Conservation (phyloP, 495 filamentous ascomycete species). For the Staphylotrichum tortipilum region DNA sequence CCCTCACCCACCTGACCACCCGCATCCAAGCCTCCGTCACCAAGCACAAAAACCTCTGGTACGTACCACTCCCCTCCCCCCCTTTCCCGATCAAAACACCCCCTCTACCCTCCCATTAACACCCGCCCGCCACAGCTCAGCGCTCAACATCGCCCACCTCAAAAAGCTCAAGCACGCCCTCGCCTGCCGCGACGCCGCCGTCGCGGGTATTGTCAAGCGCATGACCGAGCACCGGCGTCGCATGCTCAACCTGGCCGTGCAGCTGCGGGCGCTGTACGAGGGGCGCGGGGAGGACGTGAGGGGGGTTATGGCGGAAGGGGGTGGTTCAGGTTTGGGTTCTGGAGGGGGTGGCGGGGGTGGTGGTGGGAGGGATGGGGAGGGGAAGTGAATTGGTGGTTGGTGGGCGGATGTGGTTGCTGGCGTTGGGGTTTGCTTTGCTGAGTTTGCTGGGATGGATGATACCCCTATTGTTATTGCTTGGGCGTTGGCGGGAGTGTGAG, state of each 20-base stretch:
- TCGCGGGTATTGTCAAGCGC: slow-evolving; percentile 12
- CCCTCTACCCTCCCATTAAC: neutral
- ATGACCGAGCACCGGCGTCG: slow-evolving; percentile 17
- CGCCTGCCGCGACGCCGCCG: slow-evolving; percentile 16
- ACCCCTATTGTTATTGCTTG: slow-evolving; percentile 3
- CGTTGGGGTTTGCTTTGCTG: neutral
- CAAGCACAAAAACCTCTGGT: slow-evolving; percentile 17
- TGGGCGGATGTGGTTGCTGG: neutral
- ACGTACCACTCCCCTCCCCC: neutral
- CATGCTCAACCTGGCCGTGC: slow-evolving; percentile 18
- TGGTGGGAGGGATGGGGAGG: neutral
- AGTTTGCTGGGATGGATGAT: slow-evolving; percentile 1
- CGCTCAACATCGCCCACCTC: neutral
- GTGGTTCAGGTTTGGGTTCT: neutral
- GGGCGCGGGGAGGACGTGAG: slow-evolving; percentile 16
- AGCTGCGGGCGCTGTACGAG: slow-evolving; percentile 19
- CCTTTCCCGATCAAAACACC: neutral
- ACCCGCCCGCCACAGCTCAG: neutral
- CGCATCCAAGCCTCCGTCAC: slow-evolving; percentile 14
- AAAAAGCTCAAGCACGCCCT: slow-evolving; percentile 13
- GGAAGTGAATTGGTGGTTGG: neutral
- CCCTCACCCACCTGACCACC: slow-evolving; percentile 9
- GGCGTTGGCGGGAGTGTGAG: too few species aligned
- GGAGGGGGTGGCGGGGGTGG: neutral
- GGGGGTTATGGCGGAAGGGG: neutral